phyloP scores from a whole-genome alignment of 306 rosid genomes.

The Acacia melanoxylon region DNA sequence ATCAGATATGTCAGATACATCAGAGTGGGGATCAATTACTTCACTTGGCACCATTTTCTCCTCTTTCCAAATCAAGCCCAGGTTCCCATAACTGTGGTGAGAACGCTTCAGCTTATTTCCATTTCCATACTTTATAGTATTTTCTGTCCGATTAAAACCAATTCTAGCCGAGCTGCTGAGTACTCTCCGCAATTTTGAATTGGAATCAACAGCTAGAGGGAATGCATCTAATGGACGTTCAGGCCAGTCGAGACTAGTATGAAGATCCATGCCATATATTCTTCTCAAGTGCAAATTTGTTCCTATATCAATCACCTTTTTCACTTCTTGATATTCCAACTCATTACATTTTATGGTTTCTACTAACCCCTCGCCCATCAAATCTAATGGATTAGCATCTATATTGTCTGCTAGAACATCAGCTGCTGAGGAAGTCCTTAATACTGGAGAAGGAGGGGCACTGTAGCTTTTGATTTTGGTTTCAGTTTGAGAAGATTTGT shows the following conservation, averaged over 20 bases:
- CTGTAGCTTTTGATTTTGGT: slow-evolving; percentile 72
- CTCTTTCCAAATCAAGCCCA: slow-evolving; percentile 49
- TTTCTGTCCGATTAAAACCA: slow-evolving; percentile 56
- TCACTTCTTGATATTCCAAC: slow-evolving; percentile 42
- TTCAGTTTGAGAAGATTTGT: slow-evolving; percentile 68
- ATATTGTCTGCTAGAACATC: slow-evolving; percentile 67
- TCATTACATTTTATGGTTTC: slow-evolving; percentile 32
- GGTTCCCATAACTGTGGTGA: slow-evolving; percentile 66
- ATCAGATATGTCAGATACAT: slow-evolving; percentile 43
- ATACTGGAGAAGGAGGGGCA: slow-evolving; percentile 89
- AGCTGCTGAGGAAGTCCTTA: slow-evolving; percentile 76
- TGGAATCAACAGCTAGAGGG: slow-evolving; percentile 61
- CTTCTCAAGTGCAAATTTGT: slow-evolving; percentile 54
- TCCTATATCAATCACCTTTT: slow-evolving; percentile 45
- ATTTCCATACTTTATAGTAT: slow-evolving; percentile 36
- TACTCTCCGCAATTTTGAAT: slow-evolving; percentile 73
- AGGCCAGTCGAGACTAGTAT: slow-evolving; percentile 77
- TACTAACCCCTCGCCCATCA: slow-evolving; percentile 43
- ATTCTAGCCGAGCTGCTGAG: slow-evolving; percentile 80
- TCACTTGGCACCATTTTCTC: slow-evolving; percentile 47
- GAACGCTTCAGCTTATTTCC: slow-evolving; percentile 49
- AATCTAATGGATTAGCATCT: slow-evolving; percentile 49
- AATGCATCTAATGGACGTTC: slow-evolving; percentile 79
- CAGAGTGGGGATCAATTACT: slow-evolving; percentile 55
- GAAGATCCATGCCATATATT: slow-evolving; percentile 62